Evolutionary conservation across 441 rosid species (phyloP).

Genomic region (Euphorbia schlechtendalii): DNA sequence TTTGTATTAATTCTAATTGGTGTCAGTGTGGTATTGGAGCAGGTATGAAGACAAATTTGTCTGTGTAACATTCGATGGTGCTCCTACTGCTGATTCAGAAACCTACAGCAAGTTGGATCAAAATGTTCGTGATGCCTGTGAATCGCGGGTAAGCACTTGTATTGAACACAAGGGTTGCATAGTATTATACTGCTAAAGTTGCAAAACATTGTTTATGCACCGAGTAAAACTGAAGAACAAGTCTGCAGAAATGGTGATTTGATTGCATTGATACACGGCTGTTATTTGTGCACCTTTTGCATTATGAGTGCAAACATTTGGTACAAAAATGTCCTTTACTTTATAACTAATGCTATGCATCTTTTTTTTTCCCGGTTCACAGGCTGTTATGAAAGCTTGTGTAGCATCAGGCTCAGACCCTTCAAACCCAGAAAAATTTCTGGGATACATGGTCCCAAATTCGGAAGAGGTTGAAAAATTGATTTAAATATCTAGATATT

Average conservation of each 20-base stretch:
- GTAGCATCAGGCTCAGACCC: constrained; percentile 64
- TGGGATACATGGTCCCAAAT: constrained; percentile 90
- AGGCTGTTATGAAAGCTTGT: constrained; percentile 96
- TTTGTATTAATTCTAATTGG: constrained; percentile 3
- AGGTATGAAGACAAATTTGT: constrained; percentile 85
- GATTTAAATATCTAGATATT: constrained; percentile 2
- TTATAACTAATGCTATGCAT: constrained; percentile 9
- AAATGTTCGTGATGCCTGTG: constrained; percentile 67
- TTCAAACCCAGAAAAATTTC: constrained; percentile 66
- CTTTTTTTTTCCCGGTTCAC: constrained; percentile 16
- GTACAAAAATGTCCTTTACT: neutral
- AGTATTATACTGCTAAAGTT: neutral
- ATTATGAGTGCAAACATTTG: neutral
- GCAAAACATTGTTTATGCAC: too few species aligned
- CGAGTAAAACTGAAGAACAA: too few species aligned
- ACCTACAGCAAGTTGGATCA: constrained; percentile 56
- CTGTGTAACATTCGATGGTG: constrained; percentile 65
- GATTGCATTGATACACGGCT: too few species aligned
- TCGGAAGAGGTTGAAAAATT: constrained; percentile 58
- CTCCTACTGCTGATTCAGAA: constrained; percentile 89
- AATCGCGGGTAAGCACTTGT: constrained; percentile 59
- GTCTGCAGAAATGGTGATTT: too few species aligned
- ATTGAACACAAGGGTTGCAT: constrained; percentile 7
- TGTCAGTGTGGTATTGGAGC: constrained; percentile 22
- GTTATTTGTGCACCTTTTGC: too few species aligned